Evolutionary conservation across 495 filamentous ascomycete species (phyloP), one percentile per base, ranked within the genome.

Genomic region (Cercophora samala): DNA sequence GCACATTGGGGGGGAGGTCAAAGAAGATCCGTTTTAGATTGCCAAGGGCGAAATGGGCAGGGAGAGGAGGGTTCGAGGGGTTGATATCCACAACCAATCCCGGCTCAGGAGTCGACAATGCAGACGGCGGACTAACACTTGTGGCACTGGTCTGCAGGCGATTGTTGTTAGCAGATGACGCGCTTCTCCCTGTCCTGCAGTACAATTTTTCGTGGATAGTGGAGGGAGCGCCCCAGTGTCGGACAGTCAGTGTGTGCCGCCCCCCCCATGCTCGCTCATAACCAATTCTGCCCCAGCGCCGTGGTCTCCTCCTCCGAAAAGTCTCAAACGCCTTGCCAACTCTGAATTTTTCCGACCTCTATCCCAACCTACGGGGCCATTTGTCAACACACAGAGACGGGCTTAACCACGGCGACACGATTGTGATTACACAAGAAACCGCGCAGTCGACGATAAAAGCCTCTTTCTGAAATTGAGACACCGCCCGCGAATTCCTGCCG

Each of bases 291-390:
- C 69, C 72, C 69, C 65, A n/a, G 69, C 65, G 67, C 60, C 65
- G 64, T 69, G 60, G 23, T 56, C 68, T 70, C 68, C 73, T 74
- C 70, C 75, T 46, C 37, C 37, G 13, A 70, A 70, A 73, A 70
- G 66, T 74, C 71, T 70, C 70, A 68, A 72, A 70, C 70, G 61
- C 68, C 66, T 67, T 66, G 63, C 69, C 64, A 68, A 74, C 73
- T 67, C 66, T 54, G 56, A 55, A 63, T 77, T 75, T 70, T 68
- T 62, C 67, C 64, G 69, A 66, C 72, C 63, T 72, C 66, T 70
- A 58, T 73, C 73, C 66, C 62, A 70, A 69, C 32, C 58, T 29
- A 52, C 58, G 64, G 67, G 64, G 65, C 70, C 66, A 76, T 67
- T 68, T 65, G 54, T 69, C 70, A 53, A 70, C 71, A 46, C 37